Base-by-base conservation (phyloP, 306 rosid species). In the Adenanthera pavonina region DNA sequence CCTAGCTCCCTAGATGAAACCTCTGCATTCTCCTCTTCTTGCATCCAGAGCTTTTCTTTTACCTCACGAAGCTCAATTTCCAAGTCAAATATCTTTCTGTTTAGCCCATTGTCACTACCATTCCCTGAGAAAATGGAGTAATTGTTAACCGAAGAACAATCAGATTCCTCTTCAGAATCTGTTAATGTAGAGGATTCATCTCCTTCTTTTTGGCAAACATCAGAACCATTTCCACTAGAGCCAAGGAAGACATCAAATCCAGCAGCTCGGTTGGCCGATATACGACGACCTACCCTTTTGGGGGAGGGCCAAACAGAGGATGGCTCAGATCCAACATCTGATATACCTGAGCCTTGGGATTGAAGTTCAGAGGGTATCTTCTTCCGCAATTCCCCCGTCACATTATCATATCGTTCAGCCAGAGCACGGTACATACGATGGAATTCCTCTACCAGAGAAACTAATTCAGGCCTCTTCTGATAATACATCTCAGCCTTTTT, bases 241-340 rank as follows among this genome's bases (percentile, higher is more conserved):
- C 99, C 99, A 80, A 93, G 99, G 81, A 95, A 95, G 93, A 79
- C 85, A 68, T 93, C 99, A 84, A 95, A 95, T 67, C 99, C 99
- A 19, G 98, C 94, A 76, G 99, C 97, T 69, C 99, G 93, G 79
- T 78, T 88, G 40, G 89, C 66, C 35, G 94, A 87, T 86, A 77
- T 87, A 34, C 83, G 90, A 40, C 84, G 98, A 8, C 85, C 76
- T 53, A 77, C 2, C 79, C 56, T 86, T 54, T 34, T 85, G 49
- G 96, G 90, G 83, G 96, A 84, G 35, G 88, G 78, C 84, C 77
- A 74, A 48, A 84, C 44, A 49, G 85, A 80, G 75, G 90, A 70
- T 9, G 87, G 90, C 77, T 96, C 99, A 68, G 93, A 89, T 76
- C 90, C 91, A 3, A 79, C 33, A 34, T 96, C 99, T 43, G 94